phyloP scores from a whole-genome alignment of 2,329 filamentous ascomycete species.

The Xylariaceae sp. region DNA sequence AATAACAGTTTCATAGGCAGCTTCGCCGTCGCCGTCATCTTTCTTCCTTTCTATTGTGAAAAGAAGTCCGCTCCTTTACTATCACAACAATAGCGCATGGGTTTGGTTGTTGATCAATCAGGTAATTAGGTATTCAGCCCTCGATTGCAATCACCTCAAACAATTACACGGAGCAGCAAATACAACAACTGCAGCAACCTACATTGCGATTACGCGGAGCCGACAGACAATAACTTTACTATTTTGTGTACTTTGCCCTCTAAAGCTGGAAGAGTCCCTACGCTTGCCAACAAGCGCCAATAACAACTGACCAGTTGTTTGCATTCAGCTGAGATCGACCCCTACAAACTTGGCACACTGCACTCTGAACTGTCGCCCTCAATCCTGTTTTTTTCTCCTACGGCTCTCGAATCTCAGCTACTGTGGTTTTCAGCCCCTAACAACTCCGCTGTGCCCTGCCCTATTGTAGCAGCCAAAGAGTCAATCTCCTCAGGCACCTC shows the following conservation, averaged over 20 bases:
- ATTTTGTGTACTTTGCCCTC: background rate
- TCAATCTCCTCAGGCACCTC: background rate
- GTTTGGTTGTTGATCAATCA: conserved; percentile 35
- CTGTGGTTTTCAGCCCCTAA: conserved; percentile 8
- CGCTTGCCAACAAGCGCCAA: conserved; percentile 3
- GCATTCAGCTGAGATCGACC: conserved; percentile 2
- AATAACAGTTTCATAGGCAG: background rate
- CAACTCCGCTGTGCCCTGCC: conserved; percentile 7
- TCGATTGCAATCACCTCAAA: background rate
- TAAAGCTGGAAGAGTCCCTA: background rate
- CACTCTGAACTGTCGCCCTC: background rate
- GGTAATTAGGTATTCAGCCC: conserved; percentile 21
- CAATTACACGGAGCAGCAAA: background rate
- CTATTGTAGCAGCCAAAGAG: background rate
- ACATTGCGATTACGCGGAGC: background rate
- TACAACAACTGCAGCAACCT: background rate
- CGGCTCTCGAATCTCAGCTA: background rate
- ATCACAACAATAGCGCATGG: conserved; percentile 7
- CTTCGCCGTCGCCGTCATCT: background rate
- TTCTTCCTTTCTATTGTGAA: background rate
- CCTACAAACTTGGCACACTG: background rate
- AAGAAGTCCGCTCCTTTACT: conserved; percentile 17
- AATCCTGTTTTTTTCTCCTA: background rate
- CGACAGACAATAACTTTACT: no score
- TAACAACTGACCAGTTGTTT: background rate